These are phyloP conservation scores for Spergularia azorica DNA, from an alignment of 179 eudicot species.

Conservation along the genomic window DNA sequence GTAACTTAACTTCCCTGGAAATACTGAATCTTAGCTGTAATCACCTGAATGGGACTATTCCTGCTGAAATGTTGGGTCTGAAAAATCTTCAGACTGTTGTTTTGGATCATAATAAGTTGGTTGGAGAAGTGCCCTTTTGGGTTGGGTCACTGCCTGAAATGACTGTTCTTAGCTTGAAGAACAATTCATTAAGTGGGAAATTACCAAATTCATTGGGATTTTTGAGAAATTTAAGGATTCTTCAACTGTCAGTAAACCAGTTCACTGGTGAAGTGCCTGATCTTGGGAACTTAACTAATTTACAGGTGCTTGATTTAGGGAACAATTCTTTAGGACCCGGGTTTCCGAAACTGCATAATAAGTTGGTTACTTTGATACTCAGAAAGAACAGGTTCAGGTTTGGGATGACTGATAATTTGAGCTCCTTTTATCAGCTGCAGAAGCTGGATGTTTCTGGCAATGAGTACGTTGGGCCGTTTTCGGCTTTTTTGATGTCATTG, in stretches of 20 bases:
- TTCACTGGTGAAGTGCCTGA: conserved; percentile 58
- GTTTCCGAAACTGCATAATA: conserved; percentile 54
- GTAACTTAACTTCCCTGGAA: conserved; percentile 54
- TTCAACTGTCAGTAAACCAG: conserved; percentile 49
- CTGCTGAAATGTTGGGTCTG: conserved; percentile 41
- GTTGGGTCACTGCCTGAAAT: conserved; percentile 37
- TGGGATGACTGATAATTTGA: conserved; percentile 39
- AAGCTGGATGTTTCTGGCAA: conserved; percentile 65
- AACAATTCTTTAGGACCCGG: conserved; percentile 60
- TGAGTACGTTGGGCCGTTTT: conserved; percentile 47
- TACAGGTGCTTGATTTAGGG: conserved; percentile 67
- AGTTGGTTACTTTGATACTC: conserved; percentile 52
- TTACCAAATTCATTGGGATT: conserved; percentile 48
- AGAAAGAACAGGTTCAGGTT: conserved; percentile 57
- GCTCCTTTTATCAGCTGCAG: conserved; percentile 53
- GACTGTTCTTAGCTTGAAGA: conserved; percentile 62
- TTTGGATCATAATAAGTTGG: conserved; percentile 58
- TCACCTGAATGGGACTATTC: conserved; percentile 52
- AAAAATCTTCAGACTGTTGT: conserved; percentile 58
- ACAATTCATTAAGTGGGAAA: conserved; percentile 59
- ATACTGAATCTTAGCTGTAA: conserved; percentile 71
- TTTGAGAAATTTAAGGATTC: conserved; percentile 44
- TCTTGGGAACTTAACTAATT: conserved; percentile 52
- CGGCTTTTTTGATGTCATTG: conserved; percentile 43
- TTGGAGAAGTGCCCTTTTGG: conserved; percentile 58